phyloP scores from a whole-genome alignment of 2,329 filamentous ascomycete species.

The Penicillium paneum region DNA sequence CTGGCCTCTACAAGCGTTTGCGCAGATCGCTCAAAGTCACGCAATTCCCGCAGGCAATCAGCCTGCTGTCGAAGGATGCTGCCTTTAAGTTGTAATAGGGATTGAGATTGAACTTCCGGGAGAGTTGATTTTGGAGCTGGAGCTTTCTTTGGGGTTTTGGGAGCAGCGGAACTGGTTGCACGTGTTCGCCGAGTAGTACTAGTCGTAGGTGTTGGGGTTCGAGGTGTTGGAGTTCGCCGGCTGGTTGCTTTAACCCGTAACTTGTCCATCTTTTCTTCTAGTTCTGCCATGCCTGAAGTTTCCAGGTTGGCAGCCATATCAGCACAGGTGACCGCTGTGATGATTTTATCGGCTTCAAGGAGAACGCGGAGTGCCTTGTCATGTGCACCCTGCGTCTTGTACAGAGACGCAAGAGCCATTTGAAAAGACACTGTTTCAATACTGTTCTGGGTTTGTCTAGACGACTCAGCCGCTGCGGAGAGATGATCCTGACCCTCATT shows the following conservation, averaged over 20 bases:
- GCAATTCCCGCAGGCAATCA: conserved; percentile 44
- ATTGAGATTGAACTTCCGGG: conserved; percentile 35
- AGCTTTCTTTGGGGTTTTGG: conserved; percentile 22
- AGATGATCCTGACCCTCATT: conserved; percentile 56
- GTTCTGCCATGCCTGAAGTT: conserved; percentile 30
- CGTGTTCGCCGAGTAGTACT: conserved; percentile 31
- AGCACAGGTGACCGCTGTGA: conserved; percentile 42
- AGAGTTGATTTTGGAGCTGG: conserved; percentile 15
- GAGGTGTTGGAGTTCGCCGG: conserved; percentile 24
- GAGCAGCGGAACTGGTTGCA: conserved; percentile 24
- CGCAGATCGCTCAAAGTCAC: conserved; percentile 58
- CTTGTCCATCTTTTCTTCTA: conserved; percentile 45
- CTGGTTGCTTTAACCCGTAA: conserved; percentile 36
- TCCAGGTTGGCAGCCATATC: conserved; percentile 29
- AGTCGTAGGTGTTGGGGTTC: conserved; percentile 23
- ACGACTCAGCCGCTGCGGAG: conserved; percentile 56
- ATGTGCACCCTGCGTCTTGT: conserved; percentile 48
- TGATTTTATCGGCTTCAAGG: conserved; percentile 46
- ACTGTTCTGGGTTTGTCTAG: conserved; percentile 51
- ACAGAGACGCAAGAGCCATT: conserved; percentile 44
- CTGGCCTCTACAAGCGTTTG: conserved; percentile 47
- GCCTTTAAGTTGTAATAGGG: conserved; percentile 45
- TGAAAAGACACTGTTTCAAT: conserved; percentile 52
- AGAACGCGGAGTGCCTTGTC: conserved; percentile 51
- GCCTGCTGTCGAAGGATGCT: conserved; percentile 53